These are phyloP conservation scores for Tetrapisispora arboricola DNA, from an alignment of 805 yeast species.

Conservation along the genomic window DNA sequence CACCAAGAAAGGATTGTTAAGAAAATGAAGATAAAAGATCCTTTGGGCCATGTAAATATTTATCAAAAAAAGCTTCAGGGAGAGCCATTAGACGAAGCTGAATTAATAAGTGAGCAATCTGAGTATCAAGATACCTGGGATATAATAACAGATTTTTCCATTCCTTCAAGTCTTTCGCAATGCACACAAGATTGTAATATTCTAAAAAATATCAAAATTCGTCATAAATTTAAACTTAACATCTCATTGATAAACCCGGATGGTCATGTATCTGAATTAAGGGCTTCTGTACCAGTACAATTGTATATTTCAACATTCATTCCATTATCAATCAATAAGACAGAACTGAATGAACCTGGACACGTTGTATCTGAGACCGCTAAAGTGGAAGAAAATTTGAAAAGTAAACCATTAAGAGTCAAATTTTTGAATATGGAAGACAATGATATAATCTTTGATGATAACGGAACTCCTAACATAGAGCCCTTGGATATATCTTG, in stretches of 20 bases:
- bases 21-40: conserved; percentile 38
- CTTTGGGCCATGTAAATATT: conserved; percentile 14
- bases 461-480: conserved; percentile 18
- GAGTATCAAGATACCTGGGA: conserved; percentile 60
- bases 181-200: conserved; percentile 85
- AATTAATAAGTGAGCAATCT: conserved; percentile 11
- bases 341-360: conserved; percentile 2
- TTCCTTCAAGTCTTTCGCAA: conserved; percentile 65
- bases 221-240: conserved; percentile 79
- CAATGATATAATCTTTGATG: conserved; percentile 32
- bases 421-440: conserved; percentile 62
- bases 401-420: conserved; percentile 1
- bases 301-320: conserved; percentile 77
- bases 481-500: conserved; percentile 18
- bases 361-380: conserved; percentile 3
- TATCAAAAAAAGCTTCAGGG: conserved; percentile 8
- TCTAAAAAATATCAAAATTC: conserved; percentile 57
- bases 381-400: background rate
- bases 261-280: conserved; percentile 82
- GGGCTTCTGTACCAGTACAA: conserved; percentile 80
- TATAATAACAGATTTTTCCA: conserved; percentile 42
- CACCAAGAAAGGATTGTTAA: conserved; percentile 53
- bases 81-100: conserved; percentile 18
- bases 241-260: conserved; percentile 77
- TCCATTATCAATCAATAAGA: conserved; percentile 36